Evolutionary conservation across 1,139 yeast genomes (phyloP).

Genomic region (Yamadazyma diospyri): DNA sequence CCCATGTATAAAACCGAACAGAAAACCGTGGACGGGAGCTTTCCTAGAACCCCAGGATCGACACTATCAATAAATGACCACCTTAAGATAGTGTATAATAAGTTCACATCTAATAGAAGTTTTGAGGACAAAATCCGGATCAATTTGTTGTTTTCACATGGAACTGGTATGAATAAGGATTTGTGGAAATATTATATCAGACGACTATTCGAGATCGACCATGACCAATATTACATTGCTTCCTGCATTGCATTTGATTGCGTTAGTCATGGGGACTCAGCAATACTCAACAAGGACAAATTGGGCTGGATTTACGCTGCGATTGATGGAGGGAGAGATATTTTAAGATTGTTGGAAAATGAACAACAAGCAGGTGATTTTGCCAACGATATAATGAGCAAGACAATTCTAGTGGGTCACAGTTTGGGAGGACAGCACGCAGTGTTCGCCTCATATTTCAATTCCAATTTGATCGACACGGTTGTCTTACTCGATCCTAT

Average conservation of each 20-base stretch:
- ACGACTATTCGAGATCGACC: conserved; percentile 31
- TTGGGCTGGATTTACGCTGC: conserved; percentile 55
- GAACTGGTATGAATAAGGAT: conserved; percentile 67
- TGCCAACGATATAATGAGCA: conserved; percentile 31
- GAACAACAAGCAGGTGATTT: conserved; percentile 36
- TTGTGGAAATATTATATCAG: conserved; percentile 60
- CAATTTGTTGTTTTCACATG: conserved; percentile 62
- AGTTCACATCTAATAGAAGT: conserved; percentile 24
- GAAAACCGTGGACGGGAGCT: conserved; percentile 25
- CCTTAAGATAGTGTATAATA: conserved; percentile 33
- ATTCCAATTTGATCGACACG: conserved; percentile 53
- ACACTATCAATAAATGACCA: conserved; percentile 26
- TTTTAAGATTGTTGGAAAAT: conserved; percentile 45
- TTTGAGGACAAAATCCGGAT: conserved; percentile 25
- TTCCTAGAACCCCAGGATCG: conserved; percentile 31
- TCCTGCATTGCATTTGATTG: conserved; percentile 51
- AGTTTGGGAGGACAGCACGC: conserved; percentile 67
- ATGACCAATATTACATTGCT: conserved; percentile 28
- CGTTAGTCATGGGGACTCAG: conserved; percentile 67
- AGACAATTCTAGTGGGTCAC: conserved; percentile 57
- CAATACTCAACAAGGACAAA: conserved; percentile 46
- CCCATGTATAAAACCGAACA: conserved; percentile 15
- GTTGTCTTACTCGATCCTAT: conserved; percentile 65
- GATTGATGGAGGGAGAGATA: conserved; percentile 67
- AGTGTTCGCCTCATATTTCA: conserved; percentile 46